Evolutionary conservation across 2,329 filamentous ascomycete genomes (phyloP), one percentile per base, ranked within the genome.

Genomic region (Hypoxylon sp.): DNA sequence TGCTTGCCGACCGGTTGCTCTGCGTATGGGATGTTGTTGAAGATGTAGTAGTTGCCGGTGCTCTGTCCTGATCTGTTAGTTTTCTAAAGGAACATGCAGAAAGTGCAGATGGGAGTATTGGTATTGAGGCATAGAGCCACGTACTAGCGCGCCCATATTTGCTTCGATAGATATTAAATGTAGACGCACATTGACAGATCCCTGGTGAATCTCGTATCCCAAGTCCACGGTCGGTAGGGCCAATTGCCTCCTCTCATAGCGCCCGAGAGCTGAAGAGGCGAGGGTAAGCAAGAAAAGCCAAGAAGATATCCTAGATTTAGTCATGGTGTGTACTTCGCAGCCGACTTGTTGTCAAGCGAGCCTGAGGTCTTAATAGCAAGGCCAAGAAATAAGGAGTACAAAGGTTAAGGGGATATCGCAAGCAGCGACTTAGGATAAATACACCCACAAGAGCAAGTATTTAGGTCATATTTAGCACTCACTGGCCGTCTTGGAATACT

Each of bases 21-120:
- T 1, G 77, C 79, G 58, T 78, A 81, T 3, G 76, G 74, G 37
- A 81, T 77, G 54, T 81, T 81, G 53, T 70, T 76, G 70, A 81
- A 81, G 19, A 74, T 74, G 69, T 79, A 81, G 59, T 78, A 80
- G 39, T 71, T 58, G 4, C 77, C 75, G 23, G 75, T 77, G 30
- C 52, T 68, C 74, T 75, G 34, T 16, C 3, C 47, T 43, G 16
- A 45, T 2, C 3, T 57, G 23, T 60, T 30, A 52, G 50, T 23
- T 34, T 14, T 16, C 7, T 12, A 19, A 2, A 2, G 5, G 4
- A 19, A 7, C 9, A 32, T 19, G 41, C 7, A 34, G 23, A 21
- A 5, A n/a, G 7, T n/a, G n/a, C n/a, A 14, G 27, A 8, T 21
- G 12, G 29, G 34, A 2, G 23, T 51, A 7, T 34, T 5, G 25